A percentile compares a stretch with the other conserved stretches of the same genome.
Evolutionary conservation across 1,284 basidiomycete genomes (phyloP).

Genomic region (Bondarzewia mesenterica): DNA sequence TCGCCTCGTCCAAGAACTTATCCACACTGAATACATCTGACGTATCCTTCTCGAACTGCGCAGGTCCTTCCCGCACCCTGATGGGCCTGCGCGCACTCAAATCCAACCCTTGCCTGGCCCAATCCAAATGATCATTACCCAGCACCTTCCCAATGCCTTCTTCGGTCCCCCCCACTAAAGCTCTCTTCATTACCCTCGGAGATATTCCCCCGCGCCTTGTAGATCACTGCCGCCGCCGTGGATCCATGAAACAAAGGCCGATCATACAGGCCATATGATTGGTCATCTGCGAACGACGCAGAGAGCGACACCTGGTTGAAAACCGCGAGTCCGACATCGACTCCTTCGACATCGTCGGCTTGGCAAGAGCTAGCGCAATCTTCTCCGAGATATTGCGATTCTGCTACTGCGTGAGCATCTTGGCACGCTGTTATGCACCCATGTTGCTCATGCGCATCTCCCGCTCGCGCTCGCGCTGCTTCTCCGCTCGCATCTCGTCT

Average conservation of each 20-base stretch:
- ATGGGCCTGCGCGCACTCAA: conserved; percentile 81
- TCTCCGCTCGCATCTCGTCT: conserved; percentile 87
- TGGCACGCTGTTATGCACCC: conserved; percentile 94
- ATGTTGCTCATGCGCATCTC: conserved; percentile 99
- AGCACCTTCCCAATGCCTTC: conserved; percentile 88
- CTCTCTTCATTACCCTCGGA: conserved; percentile 80
- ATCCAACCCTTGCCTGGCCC: conserved; percentile 80
- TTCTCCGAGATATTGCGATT: conserved; percentile 99
- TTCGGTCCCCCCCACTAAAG: conserved; percentile 89
- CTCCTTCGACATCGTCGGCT: conserved; percentile 92
- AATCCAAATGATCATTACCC: conserved; percentile 93
- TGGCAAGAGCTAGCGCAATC: conserved; percentile 94
- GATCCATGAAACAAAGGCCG: conserved; percentile 94
- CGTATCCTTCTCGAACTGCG: conserved; percentile 97
- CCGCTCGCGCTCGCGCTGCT: conserved; percentile 88
- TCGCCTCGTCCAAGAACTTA: conserved; percentile 96
- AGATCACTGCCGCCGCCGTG: conserved; percentile 94
- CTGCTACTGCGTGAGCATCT: conserved; percentile 90
- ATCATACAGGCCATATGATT: conserved; percentile 92
- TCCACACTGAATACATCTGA: conserved; percentile 97
- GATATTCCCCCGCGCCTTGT: conserved; percentile 86
- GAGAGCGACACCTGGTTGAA: conserved; percentile 94
- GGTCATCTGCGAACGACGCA: conserved; percentile 82
- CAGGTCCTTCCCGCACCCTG: conserved; percentile 87
- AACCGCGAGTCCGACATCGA: conserved; percentile 94